These are phyloP conservation scores for Oryza nivara DNA, from an alignment of 176 grass and related monocot species.

Conservation along the genomic window DNA sequence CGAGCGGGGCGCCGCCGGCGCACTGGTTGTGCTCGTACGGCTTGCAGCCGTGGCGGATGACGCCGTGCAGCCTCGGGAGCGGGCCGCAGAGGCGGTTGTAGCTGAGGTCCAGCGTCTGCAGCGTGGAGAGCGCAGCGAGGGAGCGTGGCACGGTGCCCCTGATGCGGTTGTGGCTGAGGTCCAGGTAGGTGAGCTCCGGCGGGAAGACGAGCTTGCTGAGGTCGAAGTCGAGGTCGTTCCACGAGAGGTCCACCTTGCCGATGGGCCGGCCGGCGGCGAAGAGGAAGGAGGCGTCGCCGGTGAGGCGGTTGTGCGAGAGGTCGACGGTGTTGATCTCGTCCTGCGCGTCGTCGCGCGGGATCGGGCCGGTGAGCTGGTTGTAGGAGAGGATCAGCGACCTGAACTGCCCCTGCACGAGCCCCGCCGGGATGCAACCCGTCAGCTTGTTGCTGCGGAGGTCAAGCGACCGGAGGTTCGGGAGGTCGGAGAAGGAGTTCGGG, in stretches of 20 bases:
- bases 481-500: conserved; percentile 49
- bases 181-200: conserved; percentile 61
- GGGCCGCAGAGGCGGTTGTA: conserved; percentile 69
- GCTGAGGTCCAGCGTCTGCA: conserved; percentile 70
- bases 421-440: conserved; percentile 52
- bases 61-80: conserved; percentile 52
- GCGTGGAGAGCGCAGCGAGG: conserved; percentile 43
- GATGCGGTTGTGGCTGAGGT: conserved; percentile 82
- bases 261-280: conserved; percentile 52
- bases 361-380: conserved; percentile 65
- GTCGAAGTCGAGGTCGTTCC: conserved; percentile 81
- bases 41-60: conserved; percentile 49
- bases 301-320: conserved; percentile 71
- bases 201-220: conserved; percentile 58
- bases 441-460: conserved; percentile 60
- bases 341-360: conserved; percentile 59
- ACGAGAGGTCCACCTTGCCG: conserved; percentile 70
- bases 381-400: conserved; percentile 51
- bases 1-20: conserved; percentile 55
- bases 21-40: conserved; percentile 69
- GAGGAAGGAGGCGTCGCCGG: conserved; percentile 61
- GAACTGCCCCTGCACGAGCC: conserved; percentile 57
- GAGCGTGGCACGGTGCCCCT: conserved; percentile 57
- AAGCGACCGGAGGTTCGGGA: conserved; percentile 52
- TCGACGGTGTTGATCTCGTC: conserved; percentile 65